phyloP scores from a whole-genome alignment of 352 stramenopile genomes.

The Vaucheria bursata region DNA sequence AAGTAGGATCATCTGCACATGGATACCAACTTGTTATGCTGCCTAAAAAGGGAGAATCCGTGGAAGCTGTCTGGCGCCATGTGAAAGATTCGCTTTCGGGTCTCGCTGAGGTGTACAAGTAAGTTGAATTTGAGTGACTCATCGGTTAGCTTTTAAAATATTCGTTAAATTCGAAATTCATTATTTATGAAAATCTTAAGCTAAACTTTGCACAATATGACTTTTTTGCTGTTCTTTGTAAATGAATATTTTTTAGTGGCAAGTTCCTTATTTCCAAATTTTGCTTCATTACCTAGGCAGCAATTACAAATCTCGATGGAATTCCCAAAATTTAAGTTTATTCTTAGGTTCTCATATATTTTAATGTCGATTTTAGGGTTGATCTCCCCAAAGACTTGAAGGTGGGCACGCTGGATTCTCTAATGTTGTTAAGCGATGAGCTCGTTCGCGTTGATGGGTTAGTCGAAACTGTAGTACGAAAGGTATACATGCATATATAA shows the following conservation, averaged over 20 bases:
- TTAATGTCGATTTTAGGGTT: neutral
- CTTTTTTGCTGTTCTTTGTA: neutral
- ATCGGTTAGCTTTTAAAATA: neutral
- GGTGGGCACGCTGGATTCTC: constrained; percentile 90
- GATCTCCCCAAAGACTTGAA: neutral
- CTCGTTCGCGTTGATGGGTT: constrained; percentile 85
- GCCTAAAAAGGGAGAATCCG: neutral
- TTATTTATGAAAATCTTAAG: neutral
- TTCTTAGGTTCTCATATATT: neutral
- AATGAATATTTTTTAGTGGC: neutral
- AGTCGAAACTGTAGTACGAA: constrained; percentile 80
- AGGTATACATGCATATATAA: constrained; percentile 28
- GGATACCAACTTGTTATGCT: neutral
- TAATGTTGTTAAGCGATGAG: constrained; percentile 85
- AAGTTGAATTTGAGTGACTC: neutral
- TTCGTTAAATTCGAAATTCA: neutral
- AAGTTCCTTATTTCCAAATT: neutral
- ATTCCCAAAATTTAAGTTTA: neutral
- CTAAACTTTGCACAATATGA: neutral
- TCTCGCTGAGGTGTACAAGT: constrained; percentile 8
- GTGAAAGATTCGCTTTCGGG: neutral
- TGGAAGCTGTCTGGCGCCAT: neutral
- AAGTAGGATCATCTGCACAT: no score
- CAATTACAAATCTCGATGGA: neutral
- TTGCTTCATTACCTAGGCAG: neutral